These are phyloP conservation scores for Butyriboletus appendiculatus DNA, from an alignment of 1,284 basidiomycete genomes.

Conservation along the genomic window DNA sequence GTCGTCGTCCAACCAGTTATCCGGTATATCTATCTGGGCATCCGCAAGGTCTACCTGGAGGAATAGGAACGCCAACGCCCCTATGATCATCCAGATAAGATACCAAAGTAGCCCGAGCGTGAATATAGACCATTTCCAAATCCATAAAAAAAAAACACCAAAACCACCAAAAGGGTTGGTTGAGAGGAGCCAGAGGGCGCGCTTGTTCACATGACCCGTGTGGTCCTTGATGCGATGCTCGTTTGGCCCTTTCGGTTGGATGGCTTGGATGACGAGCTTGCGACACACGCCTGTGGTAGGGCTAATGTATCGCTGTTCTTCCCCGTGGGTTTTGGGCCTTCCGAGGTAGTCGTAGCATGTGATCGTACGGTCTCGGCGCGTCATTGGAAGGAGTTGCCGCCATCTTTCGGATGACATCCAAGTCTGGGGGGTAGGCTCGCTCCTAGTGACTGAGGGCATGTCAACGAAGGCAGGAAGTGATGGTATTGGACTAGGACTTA, in stretches of 20 bases:
- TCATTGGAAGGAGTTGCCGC: background rate
- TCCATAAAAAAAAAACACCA: conserved; percentile 8
- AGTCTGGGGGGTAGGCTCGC: background rate
- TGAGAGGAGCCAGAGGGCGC: conserved; percentile 17
- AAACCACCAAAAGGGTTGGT: conserved; percentile 1
- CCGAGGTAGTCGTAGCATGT: conserved; percentile 12
- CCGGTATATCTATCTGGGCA: background rate
- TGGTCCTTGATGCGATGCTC: conserved; percentile 11
- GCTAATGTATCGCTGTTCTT: conserved; percentile 21
- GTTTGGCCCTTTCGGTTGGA: background rate
- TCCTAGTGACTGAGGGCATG: background rate
- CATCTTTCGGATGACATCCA: background rate
- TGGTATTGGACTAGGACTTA: background rate
- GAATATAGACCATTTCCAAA: conserved; percentile 5
- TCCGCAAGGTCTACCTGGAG: too few species aligned
- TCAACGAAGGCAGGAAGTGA: background rate
- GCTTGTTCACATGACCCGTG: conserved; percentile 7
- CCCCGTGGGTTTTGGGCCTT: conserved; percentile 5
- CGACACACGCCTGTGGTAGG: conserved; percentile 19
- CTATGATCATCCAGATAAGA: background rate
- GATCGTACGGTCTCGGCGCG: background rate
- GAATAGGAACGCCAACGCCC: background rate
- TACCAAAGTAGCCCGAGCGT: background rate
- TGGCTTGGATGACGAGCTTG: conserved; percentile 14
- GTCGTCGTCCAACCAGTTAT: background rate